Evolutionary conservation across 331 rosid genomes (phyloP).

Genomic region (Spiraea crenata): DNA sequence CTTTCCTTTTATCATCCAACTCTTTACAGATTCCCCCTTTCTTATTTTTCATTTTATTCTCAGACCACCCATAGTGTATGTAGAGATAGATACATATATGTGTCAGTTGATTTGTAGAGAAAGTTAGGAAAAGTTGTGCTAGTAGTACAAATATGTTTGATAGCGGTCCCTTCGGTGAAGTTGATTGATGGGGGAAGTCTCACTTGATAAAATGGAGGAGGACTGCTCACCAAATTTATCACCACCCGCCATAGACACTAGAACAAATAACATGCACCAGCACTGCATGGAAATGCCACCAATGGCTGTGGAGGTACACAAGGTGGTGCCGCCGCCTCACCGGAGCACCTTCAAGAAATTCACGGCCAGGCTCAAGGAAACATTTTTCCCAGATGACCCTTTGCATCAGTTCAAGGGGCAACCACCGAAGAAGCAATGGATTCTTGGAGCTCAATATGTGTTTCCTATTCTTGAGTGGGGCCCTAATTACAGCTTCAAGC

Average conservation of each 20-base stretch:
- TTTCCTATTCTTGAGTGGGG: slow-evolving; percentile 94
- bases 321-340: slow-evolving; percentile 71
- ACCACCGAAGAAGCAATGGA: slow-evolving; percentile 37
- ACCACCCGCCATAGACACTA: slow-evolving; percentile 40
- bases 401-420: slow-evolving; percentile 89
- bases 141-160: slow-evolving; percentile 30
- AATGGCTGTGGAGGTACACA: slow-evolving; percentile 51
- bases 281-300: slow-evolving; percentile 47
- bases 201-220: slow-evolving; percentile 26
- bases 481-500: slow-evolving; percentile 57
- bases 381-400: slow-evolving; percentile 93
- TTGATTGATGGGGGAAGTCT: slow-evolving; percentile 29
- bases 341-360: slow-evolving; percentile 53
- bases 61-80: too few species aligned
- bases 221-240: slow-evolving; percentile 9
- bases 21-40: slow-evolving; percentile 7
- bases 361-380: slow-evolving; percentile 61
- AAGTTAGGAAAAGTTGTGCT: background rate
- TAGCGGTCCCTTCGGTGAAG: slow-evolving; percentile 42
- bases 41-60: background rate
- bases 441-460: slow-evolving; percentile 69
- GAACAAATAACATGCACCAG: slow-evolving; percentile 13
- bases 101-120: background rate
- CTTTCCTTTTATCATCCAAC: background rate
- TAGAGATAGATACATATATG: too few species aligned